Base-by-base conservation (phyloP, 139 green algal genomes). In the Diplosphaera chodatii region DNA sequence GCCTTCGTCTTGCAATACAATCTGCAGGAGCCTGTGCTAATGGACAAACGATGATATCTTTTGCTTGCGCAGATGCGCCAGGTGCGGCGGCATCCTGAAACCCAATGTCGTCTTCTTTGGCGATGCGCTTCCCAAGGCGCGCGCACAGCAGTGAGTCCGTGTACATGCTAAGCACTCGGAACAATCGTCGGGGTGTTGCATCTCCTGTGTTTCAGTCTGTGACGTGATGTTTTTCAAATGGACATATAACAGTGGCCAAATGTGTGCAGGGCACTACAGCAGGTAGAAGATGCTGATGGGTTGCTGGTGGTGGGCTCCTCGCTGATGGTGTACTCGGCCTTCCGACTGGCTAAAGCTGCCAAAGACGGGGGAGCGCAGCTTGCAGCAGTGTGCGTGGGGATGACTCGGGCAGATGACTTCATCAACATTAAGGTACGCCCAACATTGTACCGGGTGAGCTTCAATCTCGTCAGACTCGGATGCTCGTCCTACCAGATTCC, bases 71-170 rank as follows among this genome's bases (percentile, higher is more conserved):
- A n/a, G n/a, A n/a, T n/a, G n/a, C 69, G 13, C 40, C 0, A 25
- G n/a, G 0, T 96, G 86, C 69, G 82, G 87, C 40, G 89, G 89
- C 64, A 72, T 89, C 16, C 81, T 97, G 0, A 97, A 96, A 78
- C 92, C 92, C 3, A 71, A 94, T 34, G 91, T 97, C 0, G 86
- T 93, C 0, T 97, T 95, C 64, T 97, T 97, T 76, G 91, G 91
- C 0, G 89, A 90, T 69, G 73, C 41, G 23, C 74, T 96, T 4
- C 87, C 83, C 0, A 73, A 74, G 29, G 64, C 66, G 0, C 71
- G 79, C 4, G 79, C 82, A 0, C 34, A 84, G 32, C 55, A 32
- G 67, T 80, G 55, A n/a, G 32, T 33, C 1, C 30, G 25, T 31
- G 23, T 65, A 29, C 5, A 13, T 5, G 10, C 13, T 32, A 65